Percentiles rank a stretch among this genome's conserved stretches.
These are phyloP conservation scores for Neopestalotiopsis clavispora DNA, from an alignment of 2,329 filamentous ascomycete genomes.

Conservation along the genomic window DNA sequence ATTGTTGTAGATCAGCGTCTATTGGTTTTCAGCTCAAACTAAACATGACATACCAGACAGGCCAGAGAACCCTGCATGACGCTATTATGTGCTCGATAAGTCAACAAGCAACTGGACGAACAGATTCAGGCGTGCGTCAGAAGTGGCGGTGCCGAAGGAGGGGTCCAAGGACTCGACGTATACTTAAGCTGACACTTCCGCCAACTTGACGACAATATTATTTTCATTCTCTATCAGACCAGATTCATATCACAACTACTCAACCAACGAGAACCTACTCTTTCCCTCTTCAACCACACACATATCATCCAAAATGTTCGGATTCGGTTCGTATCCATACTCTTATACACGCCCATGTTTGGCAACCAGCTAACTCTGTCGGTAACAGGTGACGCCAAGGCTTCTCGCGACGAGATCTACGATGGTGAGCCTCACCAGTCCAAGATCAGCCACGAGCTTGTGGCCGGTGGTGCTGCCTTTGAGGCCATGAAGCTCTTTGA, in stretches of 20 bases:
- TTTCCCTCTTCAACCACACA: background rate
- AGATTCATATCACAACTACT: background rate
- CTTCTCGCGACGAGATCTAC: slow-evolving; percentile 50
- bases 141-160: background rate
- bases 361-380: background rate
- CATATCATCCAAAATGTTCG: slow-evolving; percentile 12
- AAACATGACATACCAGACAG: background rate
- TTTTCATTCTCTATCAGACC: background rate
- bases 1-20: background rate
- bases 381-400: slow-evolving; percentile 43
- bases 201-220: background rate
- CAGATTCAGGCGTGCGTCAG: background rate
- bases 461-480: slow-evolving; percentile 79
- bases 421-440: slow-evolving; percentile 57
- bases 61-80: background rate
- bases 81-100: slow-evolving; percentile 1
- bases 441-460: slow-evolving; percentile 72
- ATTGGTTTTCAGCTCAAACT: slow-evolving; percentile 12
- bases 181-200: slow-evolving; percentile 1
- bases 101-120: background rate
- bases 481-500: slow-evolving; percentile 82
- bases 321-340: slow-evolving; percentile 7
- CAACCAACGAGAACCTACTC: background rate
- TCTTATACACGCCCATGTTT: background rate
- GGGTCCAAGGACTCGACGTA: background rate